Conservation (phyloP, 345 rosid genomes). For the Moringa oleifera region DNA sequence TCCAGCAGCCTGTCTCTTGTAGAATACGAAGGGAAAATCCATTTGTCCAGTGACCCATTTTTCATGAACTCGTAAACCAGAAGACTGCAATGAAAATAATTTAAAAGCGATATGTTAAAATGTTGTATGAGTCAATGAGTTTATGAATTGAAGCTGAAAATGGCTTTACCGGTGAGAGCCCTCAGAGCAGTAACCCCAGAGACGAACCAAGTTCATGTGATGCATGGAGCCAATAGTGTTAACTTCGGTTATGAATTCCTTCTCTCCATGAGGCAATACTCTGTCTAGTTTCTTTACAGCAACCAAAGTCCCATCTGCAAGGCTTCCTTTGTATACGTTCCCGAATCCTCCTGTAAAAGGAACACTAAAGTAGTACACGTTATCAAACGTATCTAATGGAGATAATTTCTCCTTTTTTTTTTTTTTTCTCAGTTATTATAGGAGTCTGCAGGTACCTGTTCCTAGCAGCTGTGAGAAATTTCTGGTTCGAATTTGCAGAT, state of each 20-base stretch:
- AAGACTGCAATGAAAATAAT: slow-evolving; percentile 32
- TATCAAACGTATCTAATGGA: background rate
- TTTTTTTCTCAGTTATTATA: too few relatives aligned
- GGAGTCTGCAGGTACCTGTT: slow-evolving; percentile 35
- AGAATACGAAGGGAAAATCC: slow-evolving; percentile 51
- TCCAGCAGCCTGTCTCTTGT: slow-evolving; percentile 28
- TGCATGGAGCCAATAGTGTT: slow-evolving; percentile 85
- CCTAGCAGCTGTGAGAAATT: slow-evolving; percentile 77
- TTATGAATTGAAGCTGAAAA: background rate
- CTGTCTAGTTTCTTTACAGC: slow-evolving; percentile 73
- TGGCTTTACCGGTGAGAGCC: slow-evolving; percentile 56
- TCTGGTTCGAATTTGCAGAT: slow-evolving; percentile 55
- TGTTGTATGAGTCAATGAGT: too few relatives aligned
- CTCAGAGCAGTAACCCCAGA: slow-evolving; percentile 74
- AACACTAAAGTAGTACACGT: background rate
- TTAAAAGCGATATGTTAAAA: too few relatives aligned
- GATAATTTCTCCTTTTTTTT: background rate
- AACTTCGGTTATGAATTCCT: slow-evolving; percentile 74
- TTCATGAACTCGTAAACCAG: slow-evolving; percentile 77
- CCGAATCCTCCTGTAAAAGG: slow-evolving; percentile 68
- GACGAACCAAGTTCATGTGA: slow-evolving; percentile 72
- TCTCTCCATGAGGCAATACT: slow-evolving; percentile 65
- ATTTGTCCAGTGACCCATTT: slow-evolving; percentile 68
- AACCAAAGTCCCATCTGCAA: slow-evolving; percentile 41
- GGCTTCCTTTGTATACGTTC: slow-evolving; percentile 62